Conservation (phyloP, 2,329 filamentous ascomycete genomes). For the Pseudopyricularia cyperi region DNA sequence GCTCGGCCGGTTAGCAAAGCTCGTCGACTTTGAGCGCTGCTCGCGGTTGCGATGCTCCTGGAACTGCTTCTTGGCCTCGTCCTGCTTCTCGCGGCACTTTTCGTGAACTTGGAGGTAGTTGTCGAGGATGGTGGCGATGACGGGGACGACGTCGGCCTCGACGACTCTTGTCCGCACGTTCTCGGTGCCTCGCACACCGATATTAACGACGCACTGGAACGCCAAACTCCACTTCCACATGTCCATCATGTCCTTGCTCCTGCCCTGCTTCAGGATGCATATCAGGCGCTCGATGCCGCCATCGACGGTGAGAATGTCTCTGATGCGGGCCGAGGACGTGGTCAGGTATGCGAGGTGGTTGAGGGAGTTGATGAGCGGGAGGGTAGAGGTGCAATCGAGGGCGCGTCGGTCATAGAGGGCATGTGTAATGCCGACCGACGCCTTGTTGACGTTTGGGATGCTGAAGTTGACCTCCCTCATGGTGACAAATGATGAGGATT, state of each 20-base stretch:
- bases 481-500: slow-evolving; percentile 27
- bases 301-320: slow-evolving; percentile 96
- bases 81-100: slow-evolving; percentile 74
- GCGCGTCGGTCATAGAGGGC: slow-evolving; percentile 95
- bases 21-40: slow-evolving; percentile 35
- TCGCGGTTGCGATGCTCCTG: slow-evolving; percentile 39
- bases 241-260: slow-evolving; percentile 98
- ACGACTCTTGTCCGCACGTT: slow-evolving; percentile 88
- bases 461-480: slow-evolving; percentile 99
- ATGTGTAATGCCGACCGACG: slow-evolving; percentile 86
- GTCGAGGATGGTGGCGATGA: slow-evolving; percentile 94
- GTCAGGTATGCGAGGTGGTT: slow-evolving; percentile 98
- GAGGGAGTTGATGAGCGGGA: slow-evolving; percentile 95
- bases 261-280: slow-evolving; percentile 93
- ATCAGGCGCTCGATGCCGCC: slow-evolving; percentile 93
- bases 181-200: slow-evolving; percentile 91
- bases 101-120: slow-evolving; percentile 97
- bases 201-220: slow-evolving; percentile 98
- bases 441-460: slow-evolving; percentile 99
- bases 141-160: slow-evolving; percentile 97
- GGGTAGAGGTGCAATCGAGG: slow-evolving; percentile 93
- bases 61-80: slow-evolving; percentile 65
- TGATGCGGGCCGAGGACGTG: slow-evolving; percentile 91
- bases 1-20: slow-evolving; percentile 38
- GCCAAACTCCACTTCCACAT: slow-evolving; percentile 99